Evolutionary conservation across 306 rosid genomes (phyloP), one percentile per base, ranked within the genome.

Genomic region (Rosa persica): DNA sequence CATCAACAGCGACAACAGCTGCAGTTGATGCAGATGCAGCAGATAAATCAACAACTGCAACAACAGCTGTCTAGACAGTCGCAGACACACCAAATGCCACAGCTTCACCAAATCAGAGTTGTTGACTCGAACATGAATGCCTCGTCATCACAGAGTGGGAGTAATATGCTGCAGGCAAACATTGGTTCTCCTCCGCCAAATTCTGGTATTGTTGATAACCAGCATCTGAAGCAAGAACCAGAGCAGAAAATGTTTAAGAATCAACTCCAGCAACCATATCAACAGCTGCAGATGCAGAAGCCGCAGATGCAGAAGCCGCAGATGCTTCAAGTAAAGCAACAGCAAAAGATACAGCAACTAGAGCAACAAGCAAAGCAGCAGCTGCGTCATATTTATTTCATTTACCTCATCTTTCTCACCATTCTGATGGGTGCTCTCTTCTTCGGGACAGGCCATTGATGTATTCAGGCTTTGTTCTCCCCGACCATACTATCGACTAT

Each of bases 61-160:
- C 90, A 84, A 3, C 91, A 88, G 85, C 51, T 89, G 57, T 78
- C 95, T 78, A 71, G 83, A 57, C 98, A 93, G 69, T 40, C 36
- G 36, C 36, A 30, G 36, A 30, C 36, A 30, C 36, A 30, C 36
- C 36, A 30, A 30, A 30, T 89, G 82, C 77, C 92, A 8, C 92
- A 90, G 84, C 82, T 83, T 79, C 93, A 89, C 74, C 97, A 88
- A 88, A 82, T 88, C 67, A 89, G 80, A 75, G 97, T 90, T 73
- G 87, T 76, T 86, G 98, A 94, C 47, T 6, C 89, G 83, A 92
- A 94, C 80, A 78, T 82, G 75, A 86, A 30, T 62, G 38, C 88
- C 82, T 76, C 89, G 25, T 84, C 92, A n/a, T 97, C 89, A 17
- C 57, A 4, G 72, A 87, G 84, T 83, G 96, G 89, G 54, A 54